These are phyloP conservation scores for Saccharomycopsis amapae DNA, from an alignment of 805 yeast genomes.

Conservation along the genomic window DNA sequence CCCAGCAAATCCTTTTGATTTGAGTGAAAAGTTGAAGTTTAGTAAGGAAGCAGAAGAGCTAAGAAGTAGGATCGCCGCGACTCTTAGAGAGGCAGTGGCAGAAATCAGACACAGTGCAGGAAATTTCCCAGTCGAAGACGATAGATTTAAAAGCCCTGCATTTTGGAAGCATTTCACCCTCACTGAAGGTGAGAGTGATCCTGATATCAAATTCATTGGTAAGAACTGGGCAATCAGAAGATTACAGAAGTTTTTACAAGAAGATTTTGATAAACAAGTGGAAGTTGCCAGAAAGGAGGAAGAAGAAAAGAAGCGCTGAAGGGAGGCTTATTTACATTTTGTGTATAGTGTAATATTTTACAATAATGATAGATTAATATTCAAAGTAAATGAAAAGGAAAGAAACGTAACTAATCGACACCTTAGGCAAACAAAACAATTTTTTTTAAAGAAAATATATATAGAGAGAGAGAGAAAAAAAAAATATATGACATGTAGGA, in stretches of 20 bases:
- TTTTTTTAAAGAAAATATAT: too few species aligned
- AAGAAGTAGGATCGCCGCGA: constrained; percentile 64
- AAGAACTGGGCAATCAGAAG: constrained; percentile 77
- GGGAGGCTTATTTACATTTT: too few species aligned
- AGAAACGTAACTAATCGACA: too few species aligned
- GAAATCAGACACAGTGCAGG: constrained; percentile 36
- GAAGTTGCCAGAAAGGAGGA: constrained; percentile 2
- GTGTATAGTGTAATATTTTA: too few species aligned
- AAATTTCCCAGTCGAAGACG: constrained; percentile 48
- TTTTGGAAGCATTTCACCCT: constrained; percentile 71
- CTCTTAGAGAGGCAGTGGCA: constrained; percentile 56
- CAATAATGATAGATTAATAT: too few species aligned
- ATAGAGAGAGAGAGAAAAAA: constrained; percentile 3
- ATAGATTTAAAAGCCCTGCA: constrained; percentile 53
- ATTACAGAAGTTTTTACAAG: constrained; percentile 42
- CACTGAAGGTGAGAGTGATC: constrained; percentile 60
- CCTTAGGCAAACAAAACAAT: too few species aligned
- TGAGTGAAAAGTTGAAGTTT: constrained; percentile 51
- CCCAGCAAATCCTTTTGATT: constrained; percentile 44
- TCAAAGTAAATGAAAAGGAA: too few species aligned
- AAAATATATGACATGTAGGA: background rate
- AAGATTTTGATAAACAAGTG: constrained; percentile 20
- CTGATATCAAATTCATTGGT: constrained; percentile 66
- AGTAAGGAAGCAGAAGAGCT: constrained; percentile 62
- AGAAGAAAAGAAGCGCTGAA: background rate